A percentile compares a stretch with the other conserved stretches of the same genome.
These are phyloP conservation scores for Neonectria sp. DNA, from an alignment of 2,329 filamentous ascomycete genomes.

Conservation along the genomic window DNA sequence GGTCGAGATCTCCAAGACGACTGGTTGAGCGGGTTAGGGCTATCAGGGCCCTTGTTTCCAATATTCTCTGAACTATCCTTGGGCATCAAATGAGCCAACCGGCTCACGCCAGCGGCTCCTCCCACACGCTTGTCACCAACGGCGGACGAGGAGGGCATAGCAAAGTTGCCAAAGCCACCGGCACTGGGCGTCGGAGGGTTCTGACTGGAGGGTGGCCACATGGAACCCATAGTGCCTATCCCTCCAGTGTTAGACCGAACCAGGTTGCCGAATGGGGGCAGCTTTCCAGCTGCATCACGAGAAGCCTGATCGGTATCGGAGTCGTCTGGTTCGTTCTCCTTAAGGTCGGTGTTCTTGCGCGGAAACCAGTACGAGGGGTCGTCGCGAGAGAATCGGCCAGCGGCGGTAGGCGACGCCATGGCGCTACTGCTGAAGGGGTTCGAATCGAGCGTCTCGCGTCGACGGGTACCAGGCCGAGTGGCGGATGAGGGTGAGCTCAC, in stretches of 20 bases:
- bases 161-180: conserved; percentile 92
- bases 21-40: conserved; percentile 56
- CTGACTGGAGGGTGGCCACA: conserved; percentile 56
- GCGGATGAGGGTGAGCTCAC: conserved; percentile 80
- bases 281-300: conserved; percentile 51
- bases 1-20: conserved; percentile 72
- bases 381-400: conserved; percentile 73
- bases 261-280: conserved; percentile 61
- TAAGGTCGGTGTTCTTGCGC: conserved; percentile 68
- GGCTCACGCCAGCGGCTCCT: conserved; percentile 81
- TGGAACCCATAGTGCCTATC: conserved; percentile 61
- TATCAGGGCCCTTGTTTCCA: conserved; percentile 66
- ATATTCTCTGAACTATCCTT: conserved; percentile 82
- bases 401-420: conserved; percentile 73
- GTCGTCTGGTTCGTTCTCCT: conserved; percentile 69
- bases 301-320: conserved; percentile 57
- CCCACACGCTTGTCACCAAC: conserved; percentile 82
- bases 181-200: conserved; percentile 75
- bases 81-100: conserved; percentile 87
- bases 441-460: conserved; percentile 84
- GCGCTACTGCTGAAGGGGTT: conserved; percentile 71
- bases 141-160: conserved; percentile 71
- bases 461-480: conserved; percentile 81
- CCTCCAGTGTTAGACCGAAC: conserved; percentile 70
- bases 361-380: conserved; percentile 73